Conservation (phyloP, 1,139 yeast species). For the Saccharomyces hybrid region DNA sequence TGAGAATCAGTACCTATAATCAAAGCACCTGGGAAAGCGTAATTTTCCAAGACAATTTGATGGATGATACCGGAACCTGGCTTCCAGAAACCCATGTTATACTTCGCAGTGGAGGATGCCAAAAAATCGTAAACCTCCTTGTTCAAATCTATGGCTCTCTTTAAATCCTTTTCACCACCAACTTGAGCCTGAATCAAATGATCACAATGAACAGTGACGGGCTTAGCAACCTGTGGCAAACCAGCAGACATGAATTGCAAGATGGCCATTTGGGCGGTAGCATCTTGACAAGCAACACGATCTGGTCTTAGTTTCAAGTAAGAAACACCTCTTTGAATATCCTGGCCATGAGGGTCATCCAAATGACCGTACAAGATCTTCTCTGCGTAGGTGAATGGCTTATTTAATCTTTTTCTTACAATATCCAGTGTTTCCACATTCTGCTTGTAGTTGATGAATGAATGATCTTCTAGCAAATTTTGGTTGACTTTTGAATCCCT, state of each 20-base stretch:
- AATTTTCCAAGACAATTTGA: conserved; percentile 95
- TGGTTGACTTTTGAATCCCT: conserved; percentile 89
- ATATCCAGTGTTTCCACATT: conserved; percentile 78
- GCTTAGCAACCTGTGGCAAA: conserved; percentile 89
- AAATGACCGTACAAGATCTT: conserved; percentile 93
- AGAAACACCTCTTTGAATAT: conserved; percentile 91
- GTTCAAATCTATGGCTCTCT: conserved; percentile 86
- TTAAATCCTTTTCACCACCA: conserved; percentile 89
- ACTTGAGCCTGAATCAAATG: conserved; percentile 97
- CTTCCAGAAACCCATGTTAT: conserved; percentile 98
- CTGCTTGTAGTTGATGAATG: conserved; percentile 72
- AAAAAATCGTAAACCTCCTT: conserved; percentile 96
- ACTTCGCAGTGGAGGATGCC: conserved; percentile 90
- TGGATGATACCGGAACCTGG: conserved; percentile 99
- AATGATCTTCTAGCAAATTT: conserved; percentile 82
- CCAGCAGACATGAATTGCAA: conserved; percentile 98
- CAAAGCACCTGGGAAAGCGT: conserved; percentile 96
- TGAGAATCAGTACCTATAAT: conserved; percentile 98
- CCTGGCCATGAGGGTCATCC: conserved; percentile 93
- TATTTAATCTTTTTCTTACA: conserved; percentile 77
- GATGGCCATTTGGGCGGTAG: conserved; percentile 99
- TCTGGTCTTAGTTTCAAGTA: conserved; percentile 97
- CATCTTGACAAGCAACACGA: conserved; percentile 99
- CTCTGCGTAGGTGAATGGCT: conserved; percentile 97
- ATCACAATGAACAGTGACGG: conserved; percentile 98